Conservation (phyloP, 306 rosid species). For the Corylus heterophylla region DNA sequence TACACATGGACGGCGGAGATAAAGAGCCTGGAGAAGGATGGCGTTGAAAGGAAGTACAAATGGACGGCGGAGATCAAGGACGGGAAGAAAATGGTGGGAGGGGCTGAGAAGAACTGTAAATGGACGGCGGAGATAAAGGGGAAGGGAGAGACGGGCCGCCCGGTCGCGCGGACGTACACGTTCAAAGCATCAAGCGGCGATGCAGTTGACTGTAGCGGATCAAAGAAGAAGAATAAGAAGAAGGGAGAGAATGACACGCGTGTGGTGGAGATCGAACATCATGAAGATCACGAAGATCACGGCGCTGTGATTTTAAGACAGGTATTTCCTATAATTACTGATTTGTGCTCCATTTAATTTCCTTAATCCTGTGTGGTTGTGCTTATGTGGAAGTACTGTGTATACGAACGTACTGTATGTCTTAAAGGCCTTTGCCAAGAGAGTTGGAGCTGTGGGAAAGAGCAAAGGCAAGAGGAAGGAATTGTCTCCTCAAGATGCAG, state of each 20-base stretch:
- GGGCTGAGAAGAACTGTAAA: conserved; percentile 48
- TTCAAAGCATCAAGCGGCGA: conserved; percentile 49
- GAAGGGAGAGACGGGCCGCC: conserved; percentile 53
- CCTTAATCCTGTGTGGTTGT: background rate
- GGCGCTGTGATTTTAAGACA: conserved; percentile 72
- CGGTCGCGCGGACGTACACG: conserved; percentile 54
- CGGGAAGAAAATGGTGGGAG: conserved; percentile 44
- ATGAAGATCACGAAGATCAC: conserved; percentile 44
- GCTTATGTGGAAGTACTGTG: background rate
- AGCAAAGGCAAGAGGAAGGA: conserved; percentile 81
- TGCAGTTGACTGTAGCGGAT: conserved; percentile 25
- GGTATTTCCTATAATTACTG: conserved; percentile 41
- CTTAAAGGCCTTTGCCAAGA: conserved; percentile 75
- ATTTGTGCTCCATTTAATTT: background rate
- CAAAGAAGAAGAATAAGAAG: conserved; percentile 39
- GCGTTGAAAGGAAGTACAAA: conserved; percentile 71
- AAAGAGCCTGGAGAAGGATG: conserved; percentile 51
- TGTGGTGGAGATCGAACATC: conserved; percentile 84
- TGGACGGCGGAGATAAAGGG: conserved; percentile 89
- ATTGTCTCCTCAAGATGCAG: conserved; percentile 86
- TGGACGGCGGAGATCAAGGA: conserved; percentile 67
- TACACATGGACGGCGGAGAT: conserved; percentile 87
- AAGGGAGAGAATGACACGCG: conserved; percentile 48
- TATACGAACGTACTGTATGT: background rate
- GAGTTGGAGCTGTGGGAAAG: conserved; percentile 50